A percentile compares a stretch with the other conserved stretches of the same genome.
phyloP scores from a whole-genome alignment of 768 basidiomycete species.

The Suillus hirtellus region DNA sequence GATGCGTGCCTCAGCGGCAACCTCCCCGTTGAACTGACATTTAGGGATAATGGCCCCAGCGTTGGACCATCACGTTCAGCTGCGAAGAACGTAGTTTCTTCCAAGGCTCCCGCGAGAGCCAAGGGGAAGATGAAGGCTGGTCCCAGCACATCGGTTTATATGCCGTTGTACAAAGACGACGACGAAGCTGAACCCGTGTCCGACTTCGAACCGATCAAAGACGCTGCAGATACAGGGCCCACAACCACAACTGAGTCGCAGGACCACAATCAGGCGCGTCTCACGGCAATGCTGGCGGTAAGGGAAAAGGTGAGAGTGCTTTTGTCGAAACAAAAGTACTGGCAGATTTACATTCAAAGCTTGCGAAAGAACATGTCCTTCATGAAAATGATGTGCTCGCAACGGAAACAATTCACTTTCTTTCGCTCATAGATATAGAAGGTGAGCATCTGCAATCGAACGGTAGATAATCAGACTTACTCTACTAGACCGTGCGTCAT shows the following conservation, averaged over 20 bases:
- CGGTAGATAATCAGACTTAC: no score
- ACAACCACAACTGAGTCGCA: conserved; percentile 1
- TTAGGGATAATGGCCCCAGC: conserved; percentile 26
- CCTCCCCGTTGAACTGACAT: conserved; percentile 25
- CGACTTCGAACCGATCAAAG: conserved; percentile 20
- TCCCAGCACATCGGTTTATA: neutral
- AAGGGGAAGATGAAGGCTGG: conserved; percentile 25
- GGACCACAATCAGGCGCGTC: neutral
- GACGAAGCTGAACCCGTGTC: conserved; percentile 31
- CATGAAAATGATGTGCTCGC: conserved; percentile 1
- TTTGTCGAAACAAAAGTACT: neutral
- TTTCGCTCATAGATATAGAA: conserved; percentile 5
- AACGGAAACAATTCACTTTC: neutral
- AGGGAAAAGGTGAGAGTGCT: conserved; percentile 5
- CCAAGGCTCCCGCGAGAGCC: conserved; percentile 14
- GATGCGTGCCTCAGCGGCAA: conserved; percentile 21
- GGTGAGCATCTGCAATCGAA: neutral
- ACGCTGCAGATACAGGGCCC: conserved; percentile 12
- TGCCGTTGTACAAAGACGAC: conserved; percentile 22
- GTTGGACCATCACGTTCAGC: conserved; percentile 9
- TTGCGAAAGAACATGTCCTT: conserved; percentile 3
- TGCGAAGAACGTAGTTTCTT: conserved; percentile 14
- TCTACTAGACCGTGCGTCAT: neutral
- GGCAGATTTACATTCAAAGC: conserved; percentile 2
- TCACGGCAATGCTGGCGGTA: neutral